Evolutionary conservation across 108 stramenopile genomes (phyloP), one percentile per base, ranked within the genome.

Genomic region (Epipyxis sp.): DNA sequence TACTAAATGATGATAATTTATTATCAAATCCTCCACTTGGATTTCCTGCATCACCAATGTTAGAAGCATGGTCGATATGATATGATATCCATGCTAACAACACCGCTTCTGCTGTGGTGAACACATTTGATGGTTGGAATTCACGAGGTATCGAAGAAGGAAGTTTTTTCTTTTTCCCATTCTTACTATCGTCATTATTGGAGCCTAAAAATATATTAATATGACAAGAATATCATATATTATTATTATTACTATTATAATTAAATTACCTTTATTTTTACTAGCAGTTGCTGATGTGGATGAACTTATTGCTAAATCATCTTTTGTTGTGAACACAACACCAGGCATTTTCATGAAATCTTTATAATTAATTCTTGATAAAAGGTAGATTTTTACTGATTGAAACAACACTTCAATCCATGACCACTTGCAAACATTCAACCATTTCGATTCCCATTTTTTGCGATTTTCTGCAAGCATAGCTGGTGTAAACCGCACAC

Each of bases 361-460:
- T 0, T 39, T 42, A 39, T 81, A 83, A 2, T 85, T 84, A 10
- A 87, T 59, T 1, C 85, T 76, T 10, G 78, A 59, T 35, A 87
- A 44, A 68, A 84, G 54, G 71, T 86, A 87, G 35, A 86, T 79
- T 27, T 85, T 76, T 50, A 87, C 78, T 39, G 81, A 77, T 84
- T 87, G 80, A 16, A 25, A 42, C 29, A 77, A 27, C 10, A 80
- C 77, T 20, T 81, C 81, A 6, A 27, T 42, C n/a, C 77, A 81
- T 69, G 76, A 13, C 20, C 3, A 13, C 50, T 39, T 3, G 25
- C 13, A 74, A 27, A 43, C 6, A 10, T 27, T 27, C 50, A 54
- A 32, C 71, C 71, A 74, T 6, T 10, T 27, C 10, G 13, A 10
- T 6, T 10, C 34, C 71, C 82, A 79, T 35, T 59, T 29, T 39